Evolutionary conservation across 2,329 filamentous ascomycete species (phyloP).

Genomic region (Coniochaeta sp.): DNA sequence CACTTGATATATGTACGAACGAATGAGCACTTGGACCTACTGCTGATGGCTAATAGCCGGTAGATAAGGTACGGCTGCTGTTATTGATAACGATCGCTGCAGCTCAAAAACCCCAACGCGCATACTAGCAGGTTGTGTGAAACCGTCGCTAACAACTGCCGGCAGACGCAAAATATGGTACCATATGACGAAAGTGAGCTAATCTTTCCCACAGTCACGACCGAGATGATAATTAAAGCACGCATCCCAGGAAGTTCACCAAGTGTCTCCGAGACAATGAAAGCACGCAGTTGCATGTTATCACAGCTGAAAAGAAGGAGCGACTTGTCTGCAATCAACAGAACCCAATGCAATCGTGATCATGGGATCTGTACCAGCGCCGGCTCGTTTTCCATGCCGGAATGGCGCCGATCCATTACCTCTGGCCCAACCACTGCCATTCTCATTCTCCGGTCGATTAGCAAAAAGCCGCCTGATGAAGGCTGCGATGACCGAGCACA

Average conservation of each 20-base stretch:
- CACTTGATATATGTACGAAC: no score
- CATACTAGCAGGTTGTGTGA: no score
- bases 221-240: no score
- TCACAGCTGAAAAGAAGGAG: no score
- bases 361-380: not conserved
- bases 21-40: no score
- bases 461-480: slow-evolving; percentile 59
- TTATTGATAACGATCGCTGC: not conserved
- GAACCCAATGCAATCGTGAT: not conserved
- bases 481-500: slow-evolving; percentile 55
- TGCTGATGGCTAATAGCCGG: no score
- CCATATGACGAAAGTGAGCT: not conserved
- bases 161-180: not conserved
- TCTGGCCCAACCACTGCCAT: slow-evolving; percentile 35
- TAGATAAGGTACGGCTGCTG: no score
- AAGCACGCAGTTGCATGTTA: no score
- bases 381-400: not conserved
- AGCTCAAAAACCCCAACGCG: not conserved
- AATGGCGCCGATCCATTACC: slow-evolving; percentile 14
- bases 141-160: not conserved
- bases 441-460: slow-evolving; percentile 41
- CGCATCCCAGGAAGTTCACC: no score
- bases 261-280: no score
- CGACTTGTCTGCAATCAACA: not conserved
- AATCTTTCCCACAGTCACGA: not conserved